Base-by-base conservation (phyloP, 2,329 filamentous ascomycete species). In the Akanthomyces dipterigenus region DNA sequence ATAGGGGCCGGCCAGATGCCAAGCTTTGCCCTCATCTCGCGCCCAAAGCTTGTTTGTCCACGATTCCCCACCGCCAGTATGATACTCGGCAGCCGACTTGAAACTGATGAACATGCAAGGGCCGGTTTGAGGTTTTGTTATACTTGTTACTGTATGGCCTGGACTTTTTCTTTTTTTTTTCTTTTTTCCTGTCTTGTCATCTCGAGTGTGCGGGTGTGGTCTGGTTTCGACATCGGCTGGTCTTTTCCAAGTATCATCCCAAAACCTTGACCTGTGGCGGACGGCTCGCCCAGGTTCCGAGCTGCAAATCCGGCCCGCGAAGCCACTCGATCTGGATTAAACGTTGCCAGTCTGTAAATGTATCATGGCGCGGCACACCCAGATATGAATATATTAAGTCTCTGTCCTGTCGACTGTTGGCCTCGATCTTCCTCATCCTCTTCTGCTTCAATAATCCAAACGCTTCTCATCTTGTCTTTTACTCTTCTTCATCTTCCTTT, bases 401-500 rank as follows among this genome's bases (percentile, higher is more conserved):
- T 7, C 14, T 40, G 34, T 38, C 55, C 55, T n/a, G 45, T 24
- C 22, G 6, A 26, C 42, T n/a, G 24, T 28, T 26, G 50, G 8
- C 42, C 51, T 20, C 12, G 28, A 12, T 20, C 22, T 49, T 57
- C 26, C 18, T 16, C 31, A 9, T 24, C n/a, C 36, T 50, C 46
- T 42, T 36, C 31, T 22, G 36, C 46, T 50, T 31, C 34, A 58
- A 11, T 26, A n/a, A n/a, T 18, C 18, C 34, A 20, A 42, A 9
- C 49, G 24, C 50, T 34, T 18, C 24, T 46, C 28, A 22, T 56
- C 34, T 36, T 11, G 2, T 31, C 16, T 58, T 70, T 65, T 58
- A 66, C 63, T 34, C 11, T 26, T 22, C 18, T 2, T 7, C n/a
- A 9, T 46, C 12, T 12, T 34, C 6, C n/a, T 43, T 43, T 43